Evolutionary conservation across 805 yeast genomes (phyloP), one percentile per base, ranked within the genome.

Genomic region (Ogataea henricii): DNA sequence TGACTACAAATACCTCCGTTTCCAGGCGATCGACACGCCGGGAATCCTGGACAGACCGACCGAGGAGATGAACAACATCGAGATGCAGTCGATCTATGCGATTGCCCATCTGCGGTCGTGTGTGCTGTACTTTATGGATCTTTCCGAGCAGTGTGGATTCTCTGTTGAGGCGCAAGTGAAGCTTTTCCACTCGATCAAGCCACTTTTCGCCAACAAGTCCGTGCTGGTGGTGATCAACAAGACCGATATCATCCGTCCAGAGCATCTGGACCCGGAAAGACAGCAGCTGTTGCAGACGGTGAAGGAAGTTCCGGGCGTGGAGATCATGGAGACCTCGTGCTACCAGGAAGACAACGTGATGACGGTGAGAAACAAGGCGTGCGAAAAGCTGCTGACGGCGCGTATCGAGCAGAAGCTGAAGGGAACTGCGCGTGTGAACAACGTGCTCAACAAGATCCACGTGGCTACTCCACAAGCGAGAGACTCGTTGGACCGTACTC

Each of bases 31-130:
- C 65, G 99, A 94, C 72, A 94, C 99, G 32, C 99, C 99, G 27
- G 99, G 99, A 76, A 91, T 94, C 63, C 77, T 94, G 68, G 99
- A 94, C 72, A 84, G 98, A 70, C 99, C 99, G 51, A 90, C 97
- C 38, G 99, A 94, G 71, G 99, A 94, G 68, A 94, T 94, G 99
- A 94, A 94, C 77, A 94, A 94, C 72, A 94, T 94, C 70, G 99
- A 94, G 76, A 94, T 94, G 99, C 99, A 94, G 76, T 87, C 96
- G 43, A 94, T 94, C 64, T 94, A 94, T 64, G 99, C 99, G 53
- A 90, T 94, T 77, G 99, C 99, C 27, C 99, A 94, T 72, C 81
- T 94, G 70, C 83, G 98, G 68, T 91, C 98, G 23, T 89, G 97
- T 69, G 96, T 94, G 38, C 72, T 94, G 64, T 94, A 94, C 74